A percentile compares a stretch with the other conserved stretches of the same genome.
phyloP scores from a whole-genome alignment of 2,329 filamentous ascomycete genomes.

The Colletotrichum tanaceti region DNA sequence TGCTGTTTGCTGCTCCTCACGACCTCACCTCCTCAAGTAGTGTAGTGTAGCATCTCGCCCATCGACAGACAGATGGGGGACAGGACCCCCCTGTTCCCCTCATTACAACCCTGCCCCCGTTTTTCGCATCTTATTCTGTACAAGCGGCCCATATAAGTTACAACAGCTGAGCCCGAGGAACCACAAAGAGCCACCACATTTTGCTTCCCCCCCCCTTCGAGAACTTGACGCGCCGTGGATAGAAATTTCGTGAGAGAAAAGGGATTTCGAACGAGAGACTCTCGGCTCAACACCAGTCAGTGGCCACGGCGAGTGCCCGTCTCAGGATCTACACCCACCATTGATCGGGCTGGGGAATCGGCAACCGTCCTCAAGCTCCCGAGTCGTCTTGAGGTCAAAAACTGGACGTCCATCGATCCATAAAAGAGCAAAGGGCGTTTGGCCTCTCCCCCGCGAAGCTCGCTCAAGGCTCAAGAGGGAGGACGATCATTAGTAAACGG shows the following conservation, averaged over 20 bases:
- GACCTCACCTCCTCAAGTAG: no score
- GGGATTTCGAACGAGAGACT: constrained; percentile 41
- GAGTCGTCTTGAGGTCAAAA: neutral
- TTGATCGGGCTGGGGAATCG: constrained; percentile 6
- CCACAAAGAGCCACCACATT: constrained; percentile 31
- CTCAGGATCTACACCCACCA: neutral
- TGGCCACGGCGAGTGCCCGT: neutral
- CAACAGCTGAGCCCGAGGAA: constrained; percentile 33
- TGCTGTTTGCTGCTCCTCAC: constrained; percentile 35
- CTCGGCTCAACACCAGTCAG: neutral
- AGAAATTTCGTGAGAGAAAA: constrained; percentile 41
- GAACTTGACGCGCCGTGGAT: no score
- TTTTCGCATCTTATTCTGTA: constrained; percentile 38
- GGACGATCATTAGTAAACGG: neutral
- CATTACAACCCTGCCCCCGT: constrained; percentile 36
- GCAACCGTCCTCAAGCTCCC: neutral
- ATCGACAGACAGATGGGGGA: constrained; percentile 8
- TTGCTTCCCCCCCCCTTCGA: no score
- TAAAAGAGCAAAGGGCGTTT: neutral
- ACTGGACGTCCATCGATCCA: neutral
- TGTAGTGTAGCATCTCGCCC: constrained; percentile 22
- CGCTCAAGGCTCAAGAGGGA: neutral
- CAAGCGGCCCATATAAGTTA: constrained; percentile 37
- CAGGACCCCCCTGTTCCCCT: constrained; percentile 39
- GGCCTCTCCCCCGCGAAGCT: no score